Evolutionary conservation across 371 early-diverging fungal genomes (phyloP).

Genomic region (Smittium mucronatum): DNA sequence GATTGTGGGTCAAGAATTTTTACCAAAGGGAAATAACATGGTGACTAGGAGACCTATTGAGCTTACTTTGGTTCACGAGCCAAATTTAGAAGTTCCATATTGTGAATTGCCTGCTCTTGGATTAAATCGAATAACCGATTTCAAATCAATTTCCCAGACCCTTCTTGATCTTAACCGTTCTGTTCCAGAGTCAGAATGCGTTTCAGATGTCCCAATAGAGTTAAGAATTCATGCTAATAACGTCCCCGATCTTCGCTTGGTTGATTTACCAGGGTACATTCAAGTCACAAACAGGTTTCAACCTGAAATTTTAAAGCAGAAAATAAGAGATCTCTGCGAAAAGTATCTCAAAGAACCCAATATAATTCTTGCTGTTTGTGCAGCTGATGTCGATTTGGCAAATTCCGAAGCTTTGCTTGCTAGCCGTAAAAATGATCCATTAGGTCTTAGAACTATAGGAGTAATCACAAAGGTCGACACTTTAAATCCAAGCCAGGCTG

Average conservation of each 20-base stretch:
- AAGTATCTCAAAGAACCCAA: constrained; percentile 86
- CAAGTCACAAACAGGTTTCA: constrained; percentile 91
- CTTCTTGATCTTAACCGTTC: constrained; percentile 84
- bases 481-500: constrained; percentile 74
- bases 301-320: constrained; percentile 79
- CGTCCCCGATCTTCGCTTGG: constrained; percentile 90
- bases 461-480: constrained; percentile 98
- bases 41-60: constrained; percentile 98
- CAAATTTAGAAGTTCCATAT: constrained; percentile 71
- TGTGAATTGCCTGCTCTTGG: constrained; percentile 90
- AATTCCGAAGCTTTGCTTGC: constrained; percentile 96
- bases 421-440: constrained; percentile 84
- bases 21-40: constrained; percentile 98
- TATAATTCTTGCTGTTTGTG: constrained; percentile 94
- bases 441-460: constrained; percentile 90
- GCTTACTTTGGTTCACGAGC: constrained; percentile 88
- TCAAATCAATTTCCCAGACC: constrained; percentile 76
- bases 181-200: constrained; percentile 83
- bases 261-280: constrained; percentile 98
- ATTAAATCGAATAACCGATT: constrained; percentile 73
- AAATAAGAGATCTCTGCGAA: constrained; percentile 88
- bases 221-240: constrained; percentile 84
- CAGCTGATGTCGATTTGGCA: constrained; percentile 97
- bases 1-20: constrained; percentile 95
- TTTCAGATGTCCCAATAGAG: constrained; percentile 87